phyloP scores from a whole-genome alignment of 2,329 filamentous ascomycete genomes.

The Aphanoascus verrucosus region DNA sequence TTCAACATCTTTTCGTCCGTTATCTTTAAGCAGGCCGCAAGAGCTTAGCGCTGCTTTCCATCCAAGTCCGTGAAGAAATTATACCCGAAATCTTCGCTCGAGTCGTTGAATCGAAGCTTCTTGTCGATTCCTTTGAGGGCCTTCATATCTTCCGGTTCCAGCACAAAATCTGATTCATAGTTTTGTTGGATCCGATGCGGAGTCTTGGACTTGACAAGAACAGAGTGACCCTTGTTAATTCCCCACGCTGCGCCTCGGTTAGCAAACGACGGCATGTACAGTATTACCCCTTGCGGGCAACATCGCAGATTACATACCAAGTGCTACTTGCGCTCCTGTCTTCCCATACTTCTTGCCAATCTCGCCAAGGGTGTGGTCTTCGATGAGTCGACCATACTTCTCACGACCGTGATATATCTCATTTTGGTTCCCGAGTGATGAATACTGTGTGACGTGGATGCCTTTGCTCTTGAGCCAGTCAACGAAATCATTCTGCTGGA shows the following conservation, averaged over 20 bases:
- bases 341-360: slow-evolving; percentile 46
- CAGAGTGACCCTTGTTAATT: slow-evolving; percentile 41
- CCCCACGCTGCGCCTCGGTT: slow-evolving; percentile 39
- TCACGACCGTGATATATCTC: slow-evolving; percentile 37
- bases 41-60: slow-evolving; percentile 35
- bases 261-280: background rate
- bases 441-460: slow-evolving; percentile 47
- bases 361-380: slow-evolving; percentile 40
- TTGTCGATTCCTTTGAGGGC: slow-evolving; percentile 48
- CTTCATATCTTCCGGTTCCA: slow-evolving; percentile 47
- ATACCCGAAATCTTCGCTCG: slow-evolving; percentile 45
- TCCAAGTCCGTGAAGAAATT: slow-evolving; percentile 51
- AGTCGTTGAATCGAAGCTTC: slow-evolving; percentile 54
- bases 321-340: slow-evolving; percentile 41
- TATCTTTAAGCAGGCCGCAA: background rate
- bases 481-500: slow-evolving; percentile 42
- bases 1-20: background rate
- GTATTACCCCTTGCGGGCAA: too few relatives aligned
- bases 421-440: slow-evolving; percentile 47
- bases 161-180: slow-evolving; percentile 46
- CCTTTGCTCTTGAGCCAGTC: slow-evolving; percentile 41
- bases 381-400: slow-evolving; percentile 41
- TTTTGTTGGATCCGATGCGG: slow-evolving; percentile 35
- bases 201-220: slow-evolving; percentile 45
- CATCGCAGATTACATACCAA: slow-evolving; percentile 28